Base-by-base conservation (phyloP, 2,329 filamentous ascomycete genomes). In the Fusarium sp. region DNA sequence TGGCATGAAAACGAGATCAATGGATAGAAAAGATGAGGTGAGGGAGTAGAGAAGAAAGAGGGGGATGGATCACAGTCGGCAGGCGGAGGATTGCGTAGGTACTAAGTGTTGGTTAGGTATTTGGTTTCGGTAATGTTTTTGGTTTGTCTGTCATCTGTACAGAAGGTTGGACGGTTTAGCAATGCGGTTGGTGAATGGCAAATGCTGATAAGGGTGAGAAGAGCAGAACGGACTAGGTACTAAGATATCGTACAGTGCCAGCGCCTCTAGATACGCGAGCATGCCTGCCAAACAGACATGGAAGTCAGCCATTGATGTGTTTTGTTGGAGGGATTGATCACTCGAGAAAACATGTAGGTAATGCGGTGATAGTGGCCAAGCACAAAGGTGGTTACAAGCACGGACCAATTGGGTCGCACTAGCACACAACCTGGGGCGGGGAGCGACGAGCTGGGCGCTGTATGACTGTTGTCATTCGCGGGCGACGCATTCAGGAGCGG, bases 361-460 rank as follows among this genome's bases (percentile, higher is more conserved):
- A 67, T 54, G 63, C 49, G 52, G 62, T 68, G 63, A 73, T 73
- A 67, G 71, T 70, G 61, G 50, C 67, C 40, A 32, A 61, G 61
- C 57, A 70, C 65, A 62, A 59, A 59, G 65, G 60, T 65, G 62
- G 50, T 54, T 58, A 20, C n/a, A 40, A 14, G 63, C 66, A 70
- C 62, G 53, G 68, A 4, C 68, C 66, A 72, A 40, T 49, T 49
- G 50, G 39, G 35, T 55, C 44, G 65, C 48, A 53, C 58, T 44
- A 49, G 56, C 44, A 40, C 49, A 11, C 47, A 52, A 46, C 28
- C 26, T 44, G 37, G 62, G 69, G 72, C 57, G 72, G 72, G 69
- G 72, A 65, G 72, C 57, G 72, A 72, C 67, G 72, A 65, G 57
- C 55, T 50, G 72, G 72, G 65, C 63, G 57, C 44, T 46, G 43